These are phyloP conservation scores for Protostelium mycophagum DNA, from an alignment of 78 protist species.

Conservation along the genomic window DNA sequence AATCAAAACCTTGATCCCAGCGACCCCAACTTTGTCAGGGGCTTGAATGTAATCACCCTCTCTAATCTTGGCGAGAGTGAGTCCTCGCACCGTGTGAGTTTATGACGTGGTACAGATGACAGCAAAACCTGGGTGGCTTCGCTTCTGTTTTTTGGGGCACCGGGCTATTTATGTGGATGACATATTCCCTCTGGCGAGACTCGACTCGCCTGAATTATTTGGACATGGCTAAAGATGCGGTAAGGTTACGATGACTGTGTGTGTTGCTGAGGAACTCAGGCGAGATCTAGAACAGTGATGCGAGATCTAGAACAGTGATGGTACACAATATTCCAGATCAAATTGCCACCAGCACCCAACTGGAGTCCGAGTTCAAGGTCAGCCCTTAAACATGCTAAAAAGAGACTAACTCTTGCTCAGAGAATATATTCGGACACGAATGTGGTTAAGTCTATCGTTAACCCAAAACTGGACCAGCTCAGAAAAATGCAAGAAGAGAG, in stretches of 20 bases:
- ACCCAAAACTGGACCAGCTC: background rate
- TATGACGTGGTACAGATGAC: background rate
- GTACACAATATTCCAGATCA: background rate
- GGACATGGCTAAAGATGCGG: background rate
- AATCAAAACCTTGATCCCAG: background rate
- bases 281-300: background rate
- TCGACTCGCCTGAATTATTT: background rate
- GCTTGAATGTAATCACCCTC: background rate
- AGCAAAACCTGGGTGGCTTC: background rate
- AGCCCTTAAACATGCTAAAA: background rate
- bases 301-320: background rate
- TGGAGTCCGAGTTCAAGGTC: background rate
- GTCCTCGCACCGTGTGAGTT: no score
- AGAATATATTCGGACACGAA: background rate
- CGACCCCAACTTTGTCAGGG: background rate
- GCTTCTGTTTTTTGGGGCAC: background rate
- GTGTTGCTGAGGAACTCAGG: background rate
- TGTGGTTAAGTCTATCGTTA: background rate
- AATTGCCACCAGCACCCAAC: background rate
- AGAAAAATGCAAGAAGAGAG: background rate
- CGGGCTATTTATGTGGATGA: background rate
- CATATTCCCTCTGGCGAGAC: background rate
- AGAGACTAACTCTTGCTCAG: background rate
- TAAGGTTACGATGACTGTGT: background rate
- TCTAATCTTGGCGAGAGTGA: background rate